Percentiles rank a stretch among this genome's conserved stretches.
These are phyloP conservation scores for Ceratobasidium sp. DNA, from an alignment of 1,284 basidiomycete genomes.

Conservation along the genomic window DNA sequence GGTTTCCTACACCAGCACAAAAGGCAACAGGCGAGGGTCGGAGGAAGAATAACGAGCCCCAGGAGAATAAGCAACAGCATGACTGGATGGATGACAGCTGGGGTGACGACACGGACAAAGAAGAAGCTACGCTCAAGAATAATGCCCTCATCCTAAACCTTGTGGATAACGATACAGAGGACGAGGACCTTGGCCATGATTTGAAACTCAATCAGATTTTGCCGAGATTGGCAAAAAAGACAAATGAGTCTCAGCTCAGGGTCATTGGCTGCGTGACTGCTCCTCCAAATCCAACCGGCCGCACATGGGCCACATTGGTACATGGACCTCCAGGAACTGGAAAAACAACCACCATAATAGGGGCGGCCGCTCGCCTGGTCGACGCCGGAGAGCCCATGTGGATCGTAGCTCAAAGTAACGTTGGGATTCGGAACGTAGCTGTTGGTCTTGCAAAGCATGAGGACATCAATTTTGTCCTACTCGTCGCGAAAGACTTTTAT, in stretches of 20 bases:
- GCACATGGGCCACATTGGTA: slow-evolving; percentile 50
- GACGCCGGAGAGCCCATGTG: slow-evolving; percentile 61
- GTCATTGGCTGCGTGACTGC: slow-evolving; percentile 36
- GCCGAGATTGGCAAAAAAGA: slow-evolving; percentile 6
- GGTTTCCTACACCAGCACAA: slow-evolving; percentile 37
- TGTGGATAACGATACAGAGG: slow-evolving; percentile 30
- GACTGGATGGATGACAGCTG: slow-evolving; percentile 18
- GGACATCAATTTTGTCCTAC: slow-evolving; percentile 59
- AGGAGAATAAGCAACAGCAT: background rate
- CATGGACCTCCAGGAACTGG: slow-evolving; percentile 67
- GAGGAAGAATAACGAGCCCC: background rate
- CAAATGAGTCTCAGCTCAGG: slow-evolving; percentile 9
- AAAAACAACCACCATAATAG: slow-evolving; percentile 70
- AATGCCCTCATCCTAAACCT: slow-evolving; percentile 1
- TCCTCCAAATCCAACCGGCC: background rate
- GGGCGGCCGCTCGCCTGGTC: slow-evolving; percentile 57
- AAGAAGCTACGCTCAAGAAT: slow-evolving; percentile 1
- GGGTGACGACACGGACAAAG: slow-evolving; percentile 29
- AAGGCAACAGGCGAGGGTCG: background rate
- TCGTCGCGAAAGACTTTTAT: slow-evolving; percentile 66
- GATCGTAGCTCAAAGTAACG: slow-evolving; percentile 73
- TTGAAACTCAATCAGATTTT: slow-evolving; percentile 10
- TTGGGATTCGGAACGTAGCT: slow-evolving; percentile 73
- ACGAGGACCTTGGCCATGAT: background rate
- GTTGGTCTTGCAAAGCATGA: slow-evolving; percentile 59